phyloP scores from a whole-genome alignment of 768 basidiomycete species.

The Lactifluus rugatus region DNA sequence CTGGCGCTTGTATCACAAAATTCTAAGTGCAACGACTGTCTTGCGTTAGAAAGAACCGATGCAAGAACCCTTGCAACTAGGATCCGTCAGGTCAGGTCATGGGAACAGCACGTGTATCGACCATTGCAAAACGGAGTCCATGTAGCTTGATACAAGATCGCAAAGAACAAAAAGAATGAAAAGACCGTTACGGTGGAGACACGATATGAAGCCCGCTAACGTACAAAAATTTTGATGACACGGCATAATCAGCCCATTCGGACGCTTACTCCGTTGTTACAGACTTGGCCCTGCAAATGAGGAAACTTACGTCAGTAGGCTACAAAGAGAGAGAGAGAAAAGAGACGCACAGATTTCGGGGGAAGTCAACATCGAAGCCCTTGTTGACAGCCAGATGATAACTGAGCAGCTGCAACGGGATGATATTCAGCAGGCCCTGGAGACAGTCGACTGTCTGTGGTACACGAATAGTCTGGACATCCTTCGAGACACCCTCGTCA shows the following conservation, averaged over 20 bases:
- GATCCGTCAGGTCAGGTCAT: not conserved
- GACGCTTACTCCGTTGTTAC: constrained; percentile 27
- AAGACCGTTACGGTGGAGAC: not conserved
- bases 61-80: too few species aligned
- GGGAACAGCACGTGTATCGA: too few species aligned
- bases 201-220: constrained; percentile 4
- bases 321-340: not conserved
- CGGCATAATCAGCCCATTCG: not conserved
- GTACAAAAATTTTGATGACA: constrained; percentile 10
- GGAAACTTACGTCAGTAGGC: not conserved
- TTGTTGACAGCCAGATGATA: constrained; percentile 95
- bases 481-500: constrained; percentile 66
- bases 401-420: constrained; percentile 89
- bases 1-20: not conserved
- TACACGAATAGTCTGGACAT: constrained; percentile 84
- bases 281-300: constrained; percentile 25
- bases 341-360: constrained; percentile 74
- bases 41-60: not conserved
- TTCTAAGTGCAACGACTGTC: not conserved
- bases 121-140: not conserved
- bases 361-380: constrained; percentile 98
- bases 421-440: constrained; percentile 93
- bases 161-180: not conserved
- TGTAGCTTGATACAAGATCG: constrained; percentile 9
- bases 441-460: constrained; percentile 91